Evolutionary conservation across 257 asterid species (phyloP), one percentile per base, ranked within the genome.

Genomic region (Salvia rosmarinus): DNA sequence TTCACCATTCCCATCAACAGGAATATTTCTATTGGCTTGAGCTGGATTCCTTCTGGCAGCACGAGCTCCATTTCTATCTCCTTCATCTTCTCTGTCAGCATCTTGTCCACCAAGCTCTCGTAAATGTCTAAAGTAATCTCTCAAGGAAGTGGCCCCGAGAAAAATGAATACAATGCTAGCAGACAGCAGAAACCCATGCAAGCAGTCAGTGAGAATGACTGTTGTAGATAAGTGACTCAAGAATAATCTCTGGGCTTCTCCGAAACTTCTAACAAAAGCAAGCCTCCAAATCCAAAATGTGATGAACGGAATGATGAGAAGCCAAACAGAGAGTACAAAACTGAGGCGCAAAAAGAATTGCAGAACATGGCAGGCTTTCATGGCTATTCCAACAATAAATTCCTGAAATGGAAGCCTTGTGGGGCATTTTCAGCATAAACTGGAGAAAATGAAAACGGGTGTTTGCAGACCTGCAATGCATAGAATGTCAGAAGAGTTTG

Each of bases 281-380:
- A 95, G 73, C 46, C 98, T 87, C 99, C 99, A 95, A 76, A 95
- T 95, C 99, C 99, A 95, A 78, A 95, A 91, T 43, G 99, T 95
- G 72, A 95, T 91, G 39, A 95, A 95, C 0, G 99, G 99, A 51
- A 95, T 95, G 46, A 90, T 88, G 71, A 95, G 91, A 73, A 95
- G 98, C 99, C 99, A 95, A 75, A 95, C 98, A 21, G 95, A 87
- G 28, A 95, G 96, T 21, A 95, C 98, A 57, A 95, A 95, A 81
- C 96, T 88, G 20, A 95, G 96, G 63, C 99, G 95, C 57, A 94
- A 44, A 79, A 94, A 88, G 84, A 94, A 94, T 58, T 89, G 97
- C 74, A 94, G 84, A 66, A 89, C 96, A 75, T 91, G 96, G 80
- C 96, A 94, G 30, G 97, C 90, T 81, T 94, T 94, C 93, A 89